Evolutionary conservation across 192 early-diverging fungal species (phyloP).

Genomic region (Linnemannia hyalina): DNA sequence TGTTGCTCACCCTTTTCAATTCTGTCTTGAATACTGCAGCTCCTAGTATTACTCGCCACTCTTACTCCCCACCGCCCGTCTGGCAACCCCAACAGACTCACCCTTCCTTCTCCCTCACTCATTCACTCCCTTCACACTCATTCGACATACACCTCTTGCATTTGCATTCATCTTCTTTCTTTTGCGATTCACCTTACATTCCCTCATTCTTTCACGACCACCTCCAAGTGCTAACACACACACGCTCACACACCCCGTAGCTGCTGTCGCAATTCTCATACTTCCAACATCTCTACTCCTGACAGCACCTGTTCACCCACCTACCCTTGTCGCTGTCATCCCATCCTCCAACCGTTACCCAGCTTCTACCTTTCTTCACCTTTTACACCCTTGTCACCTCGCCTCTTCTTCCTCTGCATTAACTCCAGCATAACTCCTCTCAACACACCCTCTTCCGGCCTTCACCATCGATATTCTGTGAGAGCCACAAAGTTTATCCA

Average conservation of each 20-base stretch:
- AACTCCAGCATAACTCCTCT: neutral
- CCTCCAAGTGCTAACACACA: neutral
- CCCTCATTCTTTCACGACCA: constrained; percentile 2
- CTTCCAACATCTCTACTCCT: neutral
- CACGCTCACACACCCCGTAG: neutral
- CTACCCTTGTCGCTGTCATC: neutral
- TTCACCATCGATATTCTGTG: neutral
- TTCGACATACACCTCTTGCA: neutral
- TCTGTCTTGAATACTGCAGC: neutral
- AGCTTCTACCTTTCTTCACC: neutral
- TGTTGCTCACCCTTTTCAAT: neutral
- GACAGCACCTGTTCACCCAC: neutral
- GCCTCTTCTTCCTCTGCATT: neutral
- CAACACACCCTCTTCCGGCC: neutral
- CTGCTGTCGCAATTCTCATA: neutral
- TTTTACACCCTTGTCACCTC: neutral
- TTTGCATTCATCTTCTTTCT: neutral
- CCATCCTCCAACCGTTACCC: neutral
- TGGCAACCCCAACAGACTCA: neutral
- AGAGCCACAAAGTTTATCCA: neutral
- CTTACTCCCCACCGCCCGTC: neutral
- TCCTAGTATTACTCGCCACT: no score
- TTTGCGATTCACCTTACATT: neutral
- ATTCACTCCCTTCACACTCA: neutral
- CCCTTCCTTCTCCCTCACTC: neutral